phyloP scores from a whole-genome alignment of 1,139 yeast genomes.

The Candida tunisiensis region DNA sequence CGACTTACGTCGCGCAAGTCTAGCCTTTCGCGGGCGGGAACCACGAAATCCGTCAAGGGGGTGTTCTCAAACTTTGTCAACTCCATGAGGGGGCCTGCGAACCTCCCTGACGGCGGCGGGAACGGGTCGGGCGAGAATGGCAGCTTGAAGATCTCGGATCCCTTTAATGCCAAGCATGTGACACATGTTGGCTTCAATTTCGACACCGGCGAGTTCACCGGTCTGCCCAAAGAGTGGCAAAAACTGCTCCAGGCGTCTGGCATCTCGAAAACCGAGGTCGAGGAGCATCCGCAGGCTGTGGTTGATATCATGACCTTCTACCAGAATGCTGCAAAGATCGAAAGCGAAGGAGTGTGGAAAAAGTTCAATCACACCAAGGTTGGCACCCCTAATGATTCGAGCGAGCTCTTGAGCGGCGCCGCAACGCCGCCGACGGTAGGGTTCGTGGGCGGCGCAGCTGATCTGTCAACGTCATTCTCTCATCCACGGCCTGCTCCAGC shows the following conservation, averaged over 20 bases:
- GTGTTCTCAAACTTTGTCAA: slow-evolving; percentile 33
- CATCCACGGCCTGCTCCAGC: too few species aligned
- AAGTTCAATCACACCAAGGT: slow-evolving; percentile 37
- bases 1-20: not conserved
- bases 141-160: slow-evolving; percentile 61
- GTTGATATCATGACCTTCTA: slow-evolving; percentile 85
- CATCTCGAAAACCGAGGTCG: slow-evolving; percentile 68
- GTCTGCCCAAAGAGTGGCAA: slow-evolving; percentile 90
- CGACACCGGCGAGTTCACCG: slow-evolving; percentile 75
- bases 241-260: slow-evolving; percentile 70
- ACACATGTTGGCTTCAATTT: slow-evolving; percentile 85
- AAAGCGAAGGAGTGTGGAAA: slow-evolving; percentile 55
- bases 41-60: slow-evolving; percentile 27
- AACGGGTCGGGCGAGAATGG: slow-evolving; percentile 8
- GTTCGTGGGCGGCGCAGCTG: too few species aligned
- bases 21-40: not conserved
- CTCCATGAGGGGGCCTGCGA: slow-evolving; percentile 20
- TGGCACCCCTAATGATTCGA: too few species aligned
- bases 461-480: too few species aligned
- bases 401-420: too few species aligned
- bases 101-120: slow-evolving; percentile 13
- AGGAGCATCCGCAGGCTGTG: slow-evolving; percentile 86
- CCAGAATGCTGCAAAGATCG: slow-evolving; percentile 45
- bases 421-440: too few species aligned
- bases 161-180: slow-evolving; percentile 78